Evolutionary conservation across 164 flowering plant species (phyloP).

Genomic region (Annona squamosa): DNA sequence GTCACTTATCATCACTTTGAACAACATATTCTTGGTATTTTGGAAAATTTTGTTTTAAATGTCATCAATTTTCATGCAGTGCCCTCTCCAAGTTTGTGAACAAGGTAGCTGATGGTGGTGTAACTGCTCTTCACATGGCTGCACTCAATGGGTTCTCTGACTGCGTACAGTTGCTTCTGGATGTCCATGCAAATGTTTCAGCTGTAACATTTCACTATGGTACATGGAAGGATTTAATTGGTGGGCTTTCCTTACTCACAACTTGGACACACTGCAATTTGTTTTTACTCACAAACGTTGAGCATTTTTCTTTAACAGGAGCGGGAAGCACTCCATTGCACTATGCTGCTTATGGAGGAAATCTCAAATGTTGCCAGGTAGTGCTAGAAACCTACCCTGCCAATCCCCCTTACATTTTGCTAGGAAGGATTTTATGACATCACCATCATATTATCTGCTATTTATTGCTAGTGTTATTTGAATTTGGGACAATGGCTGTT

Average conservation of each 20-base stretch:
- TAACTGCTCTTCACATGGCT: slow-evolving; percentile 93
- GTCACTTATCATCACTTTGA: background rate
- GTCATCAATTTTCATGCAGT: slow-evolving; percentile 36
- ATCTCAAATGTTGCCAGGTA: slow-evolving; percentile 94
- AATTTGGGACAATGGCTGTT: slow-evolving; percentile 4
- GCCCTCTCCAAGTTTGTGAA: slow-evolving; percentile 80
- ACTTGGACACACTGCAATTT: background rate
- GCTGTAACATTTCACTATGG: slow-evolving; percentile 91
- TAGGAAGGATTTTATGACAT: background rate
- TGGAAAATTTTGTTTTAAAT: background rate
- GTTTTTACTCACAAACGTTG: background rate
- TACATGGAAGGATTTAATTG: slow-evolving; percentile 89
- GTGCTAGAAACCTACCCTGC: background rate
- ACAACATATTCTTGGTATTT: background rate
- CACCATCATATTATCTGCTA: background rate
- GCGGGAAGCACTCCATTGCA: slow-evolving; percentile 98
- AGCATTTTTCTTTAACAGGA: slow-evolving; percentile 33
- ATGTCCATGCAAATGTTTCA: slow-evolving; percentile 67
- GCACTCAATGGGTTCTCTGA: slow-evolving; percentile 92
- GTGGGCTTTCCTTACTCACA: slow-evolving; percentile 25
- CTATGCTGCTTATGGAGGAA: slow-evolving; percentile 98
- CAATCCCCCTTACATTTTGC: background rate
- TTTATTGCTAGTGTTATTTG: background rate
- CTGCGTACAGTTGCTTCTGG: slow-evolving; percentile 83
- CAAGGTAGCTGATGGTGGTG: slow-evolving; percentile 92